These are phyloP conservation scores for Mentha longifolia DNA, from an alignment of 257 asterid genomes.

Conservation along the genomic window DNA sequence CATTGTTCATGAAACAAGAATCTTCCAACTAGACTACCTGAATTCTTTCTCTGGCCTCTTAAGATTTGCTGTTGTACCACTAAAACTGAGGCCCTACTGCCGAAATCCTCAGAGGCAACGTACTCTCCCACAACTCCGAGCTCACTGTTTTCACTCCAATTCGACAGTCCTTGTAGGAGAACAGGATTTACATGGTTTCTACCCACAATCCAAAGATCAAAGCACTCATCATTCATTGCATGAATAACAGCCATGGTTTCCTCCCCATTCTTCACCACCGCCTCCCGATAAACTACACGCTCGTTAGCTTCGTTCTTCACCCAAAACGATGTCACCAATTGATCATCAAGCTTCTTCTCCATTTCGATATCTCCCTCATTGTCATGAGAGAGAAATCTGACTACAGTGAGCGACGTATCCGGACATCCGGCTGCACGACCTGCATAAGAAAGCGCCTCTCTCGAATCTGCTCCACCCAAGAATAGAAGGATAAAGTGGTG, in stretches of 20 bases:
- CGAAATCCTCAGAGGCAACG: slow-evolving; percentile 58
- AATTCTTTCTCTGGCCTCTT: slow-evolving; percentile 53
- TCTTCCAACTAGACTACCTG: slow-evolving; percentile 31
- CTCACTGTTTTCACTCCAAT: slow-evolving; percentile 63
- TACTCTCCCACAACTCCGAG: slow-evolving; percentile 82
- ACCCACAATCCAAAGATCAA: slow-evolving; percentile 76
- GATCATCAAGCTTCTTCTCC: slow-evolving; percentile 91
- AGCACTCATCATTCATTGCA: slow-evolving; percentile 46
- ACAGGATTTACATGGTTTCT: slow-evolving; percentile 68
- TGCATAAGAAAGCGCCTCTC: slow-evolving; percentile 79
- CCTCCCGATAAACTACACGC: slow-evolving; percentile 64
- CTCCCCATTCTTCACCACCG: slow-evolving; percentile 71
- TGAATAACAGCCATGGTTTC: slow-evolving; percentile 73
- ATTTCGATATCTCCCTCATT: slow-evolving; percentile 51
- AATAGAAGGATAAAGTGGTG: slow-evolving; percentile 59
- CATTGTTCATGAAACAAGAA: slow-evolving; percentile 6
- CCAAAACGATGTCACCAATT: slow-evolving; percentile 84
- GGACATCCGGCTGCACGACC: slow-evolving; percentile 54
- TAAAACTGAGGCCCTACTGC: slow-evolving; percentile 54
- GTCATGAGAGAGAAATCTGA: slow-evolving; percentile 60
- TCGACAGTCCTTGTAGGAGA: slow-evolving; percentile 58
- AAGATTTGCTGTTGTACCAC: slow-evolving; percentile 79
- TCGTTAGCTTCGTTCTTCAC: slow-evolving; percentile 72
- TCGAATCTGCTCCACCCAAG: slow-evolving; percentile 80
- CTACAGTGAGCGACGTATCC: slow-evolving; percentile 50